Evolutionary conservation across 768 basidiomycete species (phyloP).

Genomic region (Psilocybe cyanescens): DNA sequence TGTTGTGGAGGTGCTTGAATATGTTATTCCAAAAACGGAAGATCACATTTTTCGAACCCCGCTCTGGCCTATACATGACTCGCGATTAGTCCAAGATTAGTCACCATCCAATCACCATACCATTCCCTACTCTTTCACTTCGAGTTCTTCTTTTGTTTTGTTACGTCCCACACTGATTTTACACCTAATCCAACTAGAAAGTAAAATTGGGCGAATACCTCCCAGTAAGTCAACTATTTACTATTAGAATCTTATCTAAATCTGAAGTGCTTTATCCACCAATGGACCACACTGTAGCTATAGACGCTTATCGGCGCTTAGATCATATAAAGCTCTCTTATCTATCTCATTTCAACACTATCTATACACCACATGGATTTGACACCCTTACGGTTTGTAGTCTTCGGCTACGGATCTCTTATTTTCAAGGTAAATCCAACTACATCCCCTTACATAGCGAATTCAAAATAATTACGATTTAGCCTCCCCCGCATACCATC

Average conservation of each 20-base stretch:
- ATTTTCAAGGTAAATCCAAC: constrained; percentile 76
- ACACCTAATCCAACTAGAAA: too few species aligned
- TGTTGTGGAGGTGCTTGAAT: background rate
- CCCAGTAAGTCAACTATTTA: too few species aligned
- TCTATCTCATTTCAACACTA: too few species aligned
- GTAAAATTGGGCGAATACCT: too few species aligned
- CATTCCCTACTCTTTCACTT: too few species aligned
- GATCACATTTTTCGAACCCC: background rate
- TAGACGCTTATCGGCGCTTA: background rate
- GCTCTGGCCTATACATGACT: background rate
- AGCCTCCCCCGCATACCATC: constrained; percentile 86
- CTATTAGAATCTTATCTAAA: too few species aligned
- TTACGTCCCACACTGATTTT: too few species aligned
- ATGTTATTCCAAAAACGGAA: background rate
- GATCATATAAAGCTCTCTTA: background rate
- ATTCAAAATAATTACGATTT: background rate
- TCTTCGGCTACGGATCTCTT: constrained; percentile 92
- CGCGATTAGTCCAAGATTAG: background rate
- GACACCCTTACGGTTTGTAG: constrained; percentile 51
- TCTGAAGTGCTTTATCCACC: too few species aligned
- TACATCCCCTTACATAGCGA: background rate
- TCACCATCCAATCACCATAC: too few species aligned
- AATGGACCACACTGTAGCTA: background rate
- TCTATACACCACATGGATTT: background rate
- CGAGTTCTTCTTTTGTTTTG: too few species aligned